Conservation (phyloP, 73 alveolate genomes). For the Uronychia setigera region DNA sequence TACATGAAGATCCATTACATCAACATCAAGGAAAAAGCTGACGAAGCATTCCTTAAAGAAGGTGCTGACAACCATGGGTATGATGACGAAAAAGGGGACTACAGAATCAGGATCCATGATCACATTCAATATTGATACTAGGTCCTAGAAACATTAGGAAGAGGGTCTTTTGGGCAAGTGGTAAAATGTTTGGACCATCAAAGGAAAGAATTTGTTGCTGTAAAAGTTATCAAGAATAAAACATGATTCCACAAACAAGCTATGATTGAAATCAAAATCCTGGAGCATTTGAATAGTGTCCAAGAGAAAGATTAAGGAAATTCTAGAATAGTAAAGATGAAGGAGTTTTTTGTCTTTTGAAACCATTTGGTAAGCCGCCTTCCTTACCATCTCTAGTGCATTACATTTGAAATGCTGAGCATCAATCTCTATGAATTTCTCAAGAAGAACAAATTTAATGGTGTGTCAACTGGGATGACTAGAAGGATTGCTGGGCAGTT, state of each 20-base stretch:
- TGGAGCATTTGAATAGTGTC: constrained; percentile 60
- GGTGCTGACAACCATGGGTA: background rate
- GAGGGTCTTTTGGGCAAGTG: constrained; percentile 71
- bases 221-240: constrained; percentile 39
- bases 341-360: constrained; percentile 52
- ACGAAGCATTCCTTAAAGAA: background rate
- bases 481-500: constrained; percentile 68
- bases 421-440: constrained; percentile 74
- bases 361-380: constrained; percentile 59
- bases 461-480: constrained; percentile 65
- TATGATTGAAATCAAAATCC: constrained; percentile 61
- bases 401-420: constrained; percentile 72
- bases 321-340: constrained; percentile 57
- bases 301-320: constrained; percentile 47
- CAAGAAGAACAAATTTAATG: constrained; percentile 60
- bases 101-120: constrained; percentile 42
- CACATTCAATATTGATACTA: constrained; percentile 54
- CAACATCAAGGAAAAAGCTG: background rate
- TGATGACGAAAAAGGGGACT: constrained; percentile 56
- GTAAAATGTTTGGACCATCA: constrained; percentile 39
- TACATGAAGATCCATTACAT: background rate
- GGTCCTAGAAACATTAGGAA: constrained; percentile 36
- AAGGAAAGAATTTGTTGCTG: constrained; percentile 27
- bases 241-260: constrained; percentile 58
- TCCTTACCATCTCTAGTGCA: constrained; percentile 66